Conservation (phyloP, 345 rosid genomes). For the Erucastrum elatum region DNA sequence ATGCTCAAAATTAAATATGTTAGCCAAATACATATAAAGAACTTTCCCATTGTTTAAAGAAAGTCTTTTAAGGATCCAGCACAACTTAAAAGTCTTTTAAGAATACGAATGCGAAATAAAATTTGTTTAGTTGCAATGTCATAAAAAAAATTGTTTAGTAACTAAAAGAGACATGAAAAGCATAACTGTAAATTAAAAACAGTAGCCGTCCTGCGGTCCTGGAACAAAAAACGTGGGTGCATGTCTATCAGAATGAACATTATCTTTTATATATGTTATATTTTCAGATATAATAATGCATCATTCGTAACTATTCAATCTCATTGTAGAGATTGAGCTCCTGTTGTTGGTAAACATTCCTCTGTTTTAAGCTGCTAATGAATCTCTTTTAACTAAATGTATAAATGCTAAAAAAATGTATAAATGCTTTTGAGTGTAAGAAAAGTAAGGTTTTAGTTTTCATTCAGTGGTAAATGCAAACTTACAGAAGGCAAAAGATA, state of each 20-base stretch:
- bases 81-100: not conserved
- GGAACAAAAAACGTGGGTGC: constrained; percentile 18
- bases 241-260: constrained; percentile 25
- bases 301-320: not conserved
- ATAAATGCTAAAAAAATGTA: too few species aligned
- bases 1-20: not conserved
- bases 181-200: constrained; percentile 3
- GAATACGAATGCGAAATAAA: not conserved
- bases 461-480: not conserved
- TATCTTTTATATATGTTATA: not conserved
- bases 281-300: not conserved
- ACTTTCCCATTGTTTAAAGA: not conserved
- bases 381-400: not conserved
- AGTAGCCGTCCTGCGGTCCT: not conserved
- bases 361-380: not conserved
- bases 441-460: not conserved
- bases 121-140: not conserved
- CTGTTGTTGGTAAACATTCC: not conserved
- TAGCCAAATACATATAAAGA: not conserved
- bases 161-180: constrained; percentile 6
- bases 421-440: not conserved
- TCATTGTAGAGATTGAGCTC: not conserved
- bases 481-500: not conserved
- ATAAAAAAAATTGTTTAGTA: not conserved
- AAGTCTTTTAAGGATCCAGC: not conserved